phyloP scores from a whole-genome alignment of 1,284 basidiomycete species.

The Ustilago crameri region DNA sequence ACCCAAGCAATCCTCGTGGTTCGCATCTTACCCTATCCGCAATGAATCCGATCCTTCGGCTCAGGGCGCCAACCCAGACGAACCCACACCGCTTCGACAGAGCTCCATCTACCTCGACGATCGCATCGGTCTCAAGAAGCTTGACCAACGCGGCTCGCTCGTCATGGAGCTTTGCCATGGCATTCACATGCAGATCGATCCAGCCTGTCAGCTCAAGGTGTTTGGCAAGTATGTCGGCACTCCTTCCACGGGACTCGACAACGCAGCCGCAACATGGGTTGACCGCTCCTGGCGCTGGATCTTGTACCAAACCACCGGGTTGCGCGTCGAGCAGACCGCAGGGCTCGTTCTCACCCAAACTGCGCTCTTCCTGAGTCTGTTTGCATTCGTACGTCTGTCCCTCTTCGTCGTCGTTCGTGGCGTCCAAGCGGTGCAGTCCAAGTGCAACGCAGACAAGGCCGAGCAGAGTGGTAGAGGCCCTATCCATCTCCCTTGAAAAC shows the following conservation, averaged over 20 bases:
- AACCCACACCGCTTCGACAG: slow-evolving; percentile 75
- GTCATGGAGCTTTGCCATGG: slow-evolving; percentile 61
- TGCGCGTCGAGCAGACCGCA: slow-evolving; percentile 39
- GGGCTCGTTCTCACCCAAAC: slow-evolving; percentile 32
- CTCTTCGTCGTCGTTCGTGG: slow-evolving; percentile 15
- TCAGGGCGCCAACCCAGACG: slow-evolving; percentile 8
- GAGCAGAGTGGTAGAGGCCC: slow-evolving; percentile 23
- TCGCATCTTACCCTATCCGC: slow-evolving; percentile 56
- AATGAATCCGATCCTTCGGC: slow-evolving; percentile 24
- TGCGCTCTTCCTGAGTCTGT: slow-evolving; percentile 21
- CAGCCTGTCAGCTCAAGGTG: slow-evolving; percentile 59
- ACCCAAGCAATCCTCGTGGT: slow-evolving; percentile 64
- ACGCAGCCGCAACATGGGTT: slow-evolving; percentile 20
- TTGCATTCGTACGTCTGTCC: slow-evolving; percentile 16
- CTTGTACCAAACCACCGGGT: slow-evolving; percentile 42
- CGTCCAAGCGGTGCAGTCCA: slow-evolving; percentile 6
- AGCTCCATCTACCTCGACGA: slow-evolving; percentile 85
- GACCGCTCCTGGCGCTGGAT: slow-evolving; percentile 42
- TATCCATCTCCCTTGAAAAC: slow-evolving; percentile 20
- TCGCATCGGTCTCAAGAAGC: slow-evolving; percentile 83
- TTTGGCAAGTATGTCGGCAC: slow-evolving; percentile 63
- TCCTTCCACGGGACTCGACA: slow-evolving; percentile 21
- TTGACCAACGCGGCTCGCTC: slow-evolving; percentile 77
- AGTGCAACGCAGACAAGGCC: slow-evolving; percentile 7
- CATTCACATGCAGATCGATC: slow-evolving; percentile 63